These are phyloP conservation scores for Penicillium sp. DNA, from an alignment of 2,329 filamentous ascomycete genomes.

Conservation along the genomic window DNA sequence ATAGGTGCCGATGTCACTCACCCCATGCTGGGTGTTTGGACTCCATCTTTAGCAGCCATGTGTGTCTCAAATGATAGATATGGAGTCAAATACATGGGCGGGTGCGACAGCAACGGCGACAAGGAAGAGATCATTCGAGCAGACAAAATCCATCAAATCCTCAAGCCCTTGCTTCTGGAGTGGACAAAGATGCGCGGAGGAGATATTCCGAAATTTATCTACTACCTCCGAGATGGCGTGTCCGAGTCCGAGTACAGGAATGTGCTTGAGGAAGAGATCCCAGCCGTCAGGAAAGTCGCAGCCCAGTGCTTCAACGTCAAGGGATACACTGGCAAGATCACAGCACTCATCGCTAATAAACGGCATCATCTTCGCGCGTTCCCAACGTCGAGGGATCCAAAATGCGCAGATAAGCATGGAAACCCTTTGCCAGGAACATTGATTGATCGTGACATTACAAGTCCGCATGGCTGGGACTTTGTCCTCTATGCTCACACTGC, in stretches of 20 bases:
- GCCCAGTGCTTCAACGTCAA: constrained; percentile 6
- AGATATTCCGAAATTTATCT: constrained; percentile 12
- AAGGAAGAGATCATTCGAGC: constrained; percentile 71
- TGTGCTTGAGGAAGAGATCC: constrained; percentile 72
- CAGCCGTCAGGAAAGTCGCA: constrained; percentile 8
- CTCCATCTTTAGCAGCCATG: constrained; percentile 78
- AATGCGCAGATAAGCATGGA: constrained; percentile 61
- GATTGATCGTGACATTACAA: constrained; percentile 83
- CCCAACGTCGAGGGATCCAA: constrained; percentile 52
- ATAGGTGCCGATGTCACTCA: constrained; percentile 92
- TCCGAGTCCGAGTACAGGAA: constrained; percentile 77
- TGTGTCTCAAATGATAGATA: constrained; percentile 70
- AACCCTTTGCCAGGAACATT: constrained; percentile 83
- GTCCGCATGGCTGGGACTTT: constrained; percentile 87
- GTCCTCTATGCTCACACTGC: constrained; percentile 67
- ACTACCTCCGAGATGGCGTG: constrained; percentile 87
- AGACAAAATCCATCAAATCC: constrained; percentile 59
- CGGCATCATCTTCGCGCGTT: constrained; percentile 93
- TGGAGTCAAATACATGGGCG: constrained; percentile 69
- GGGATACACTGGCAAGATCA: constrained; percentile 58
- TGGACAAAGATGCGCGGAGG: constrained; percentile 59
- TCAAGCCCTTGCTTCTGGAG: constrained; percentile 56
- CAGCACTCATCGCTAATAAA: constrained; percentile 84
- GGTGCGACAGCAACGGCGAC: constrained; percentile 75
- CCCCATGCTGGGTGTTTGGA: constrained; percentile 58